phyloP scores from a whole-genome alignment of 495 filamentous ascomycete species.

The Podospora pseudoanserina region DNA sequence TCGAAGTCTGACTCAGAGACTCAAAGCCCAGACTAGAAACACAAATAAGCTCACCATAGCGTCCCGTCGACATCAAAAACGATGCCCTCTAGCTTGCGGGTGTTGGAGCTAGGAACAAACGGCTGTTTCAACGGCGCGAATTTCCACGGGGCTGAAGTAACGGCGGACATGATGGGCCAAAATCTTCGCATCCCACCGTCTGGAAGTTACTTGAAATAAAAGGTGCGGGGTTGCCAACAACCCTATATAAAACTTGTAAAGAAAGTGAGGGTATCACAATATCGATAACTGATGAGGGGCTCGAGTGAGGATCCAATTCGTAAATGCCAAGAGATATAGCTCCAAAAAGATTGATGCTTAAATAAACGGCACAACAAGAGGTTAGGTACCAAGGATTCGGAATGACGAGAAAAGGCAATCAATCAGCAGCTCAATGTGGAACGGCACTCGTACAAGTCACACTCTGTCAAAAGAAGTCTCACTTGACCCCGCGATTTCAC shows the following conservation, averaged over 20 bases:
- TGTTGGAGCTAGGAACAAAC: constrained; percentile 25
- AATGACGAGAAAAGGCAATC: background rate
- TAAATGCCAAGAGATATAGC: background rate
- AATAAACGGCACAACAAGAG: background rate
- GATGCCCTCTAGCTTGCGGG: constrained; percentile 67
- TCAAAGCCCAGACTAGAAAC: background rate
- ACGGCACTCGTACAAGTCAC: background rate
- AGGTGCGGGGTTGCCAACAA: background rate
- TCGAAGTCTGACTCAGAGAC: too few relatives aligned
- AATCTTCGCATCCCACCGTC: constrained; percentile 29
- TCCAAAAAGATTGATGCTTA: background rate
- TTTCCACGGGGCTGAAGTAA: constrained; percentile 22
- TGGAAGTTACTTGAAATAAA: background rate
- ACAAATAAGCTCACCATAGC: constrained; percentile 62
- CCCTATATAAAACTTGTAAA: background rate
- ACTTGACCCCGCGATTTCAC: background rate
- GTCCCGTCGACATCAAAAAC: constrained; percentile 97
- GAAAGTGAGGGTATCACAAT: constrained; percentile 2
- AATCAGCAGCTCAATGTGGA: background rate
- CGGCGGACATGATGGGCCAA: constrained; percentile 36
- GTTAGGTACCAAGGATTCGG: background rate
- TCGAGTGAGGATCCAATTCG: background rate
- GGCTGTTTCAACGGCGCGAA: constrained; percentile 32
- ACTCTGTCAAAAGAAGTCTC: background rate
- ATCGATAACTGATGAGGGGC: background rate